Evolutionary conservation across 352 stramenopile species (phyloP), one percentile per base, ranked within the genome.

Genomic region (Peronospora tabacina): DNA sequence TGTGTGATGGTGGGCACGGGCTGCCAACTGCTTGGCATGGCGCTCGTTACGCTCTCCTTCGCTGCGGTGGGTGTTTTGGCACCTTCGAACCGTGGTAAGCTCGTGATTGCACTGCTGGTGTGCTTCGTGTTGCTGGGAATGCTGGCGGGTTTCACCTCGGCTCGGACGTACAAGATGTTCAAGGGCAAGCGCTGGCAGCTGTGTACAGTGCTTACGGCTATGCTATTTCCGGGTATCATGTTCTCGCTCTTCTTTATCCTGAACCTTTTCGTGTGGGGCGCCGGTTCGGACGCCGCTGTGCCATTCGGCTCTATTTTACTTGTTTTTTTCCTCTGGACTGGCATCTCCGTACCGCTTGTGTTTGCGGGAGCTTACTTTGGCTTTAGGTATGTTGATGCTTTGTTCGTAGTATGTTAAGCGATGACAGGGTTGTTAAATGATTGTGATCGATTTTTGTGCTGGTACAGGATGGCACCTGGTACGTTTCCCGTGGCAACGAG

Each of bases 131-230:
- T 99, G 30, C 87, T 99, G 58, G 96, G 96, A 28, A 90, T 87
- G 52, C 68, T 99, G 24, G 92, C 94, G 13, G 97, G 97, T 11
- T 99, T 97, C 72, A 86, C 91, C 9, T 97, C 91, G 17, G 90
- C 97, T 17, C 81, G 93, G 46, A 82, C 98, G 36, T 99, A 99
- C 90, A 99, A 99, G 73, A 98, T 97, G 58, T 99, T 99, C 79
- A 98, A 98, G 66, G 97, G 96, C 54, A 98, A 98, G 72, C 82
- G 87, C 50, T 99, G 96, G 95, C 95, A 99, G 68, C 72, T 96
- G 59, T 97, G 86, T 51, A 99, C 96, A 19, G 67, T 97, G 3
- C 70, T 97, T 28, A 98, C 95, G 20, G 96, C 95, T 7, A 77
- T 98, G 37, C 75, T 97, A 5, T 99, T 98, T 72, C 97, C 97